Percentiles rank a stretch among this genome's conserved stretches.
Conservation (phyloP, 1,284 basidiomycete species). For the Pseudozyma flocculosa region DNA sequence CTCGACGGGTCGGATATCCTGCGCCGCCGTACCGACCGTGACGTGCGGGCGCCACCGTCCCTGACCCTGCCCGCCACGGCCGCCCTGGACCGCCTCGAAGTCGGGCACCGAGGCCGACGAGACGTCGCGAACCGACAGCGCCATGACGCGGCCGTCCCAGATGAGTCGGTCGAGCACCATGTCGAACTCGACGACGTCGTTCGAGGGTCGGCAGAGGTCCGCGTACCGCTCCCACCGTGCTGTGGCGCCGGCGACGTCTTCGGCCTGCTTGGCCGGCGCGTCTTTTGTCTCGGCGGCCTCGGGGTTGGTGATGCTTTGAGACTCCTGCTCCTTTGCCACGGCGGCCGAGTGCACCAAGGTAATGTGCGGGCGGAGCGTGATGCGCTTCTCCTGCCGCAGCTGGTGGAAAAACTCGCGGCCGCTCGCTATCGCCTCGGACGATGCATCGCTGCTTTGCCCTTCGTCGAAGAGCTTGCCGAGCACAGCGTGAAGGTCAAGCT, state of each 20-base stretch:
- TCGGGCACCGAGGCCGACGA: background rate
- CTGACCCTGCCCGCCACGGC: background rate
- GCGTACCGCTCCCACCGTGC: constrained; percentile 13
- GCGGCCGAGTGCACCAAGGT: constrained; percentile 72
- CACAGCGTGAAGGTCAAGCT: constrained; percentile 16
- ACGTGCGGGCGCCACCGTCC: constrained; percentile 67
- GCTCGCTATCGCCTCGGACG: background rate
- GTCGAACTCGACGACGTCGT: constrained; percentile 67
- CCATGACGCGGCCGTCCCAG: constrained; percentile 80
- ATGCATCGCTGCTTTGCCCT: no score
- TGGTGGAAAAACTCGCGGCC: constrained; percentile 10
- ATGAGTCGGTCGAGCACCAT: constrained; percentile 66
- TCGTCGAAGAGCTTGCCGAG: constrained; percentile 8
- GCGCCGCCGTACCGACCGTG: constrained; percentile 75
- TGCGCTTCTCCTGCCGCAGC: constrained; percentile 60
- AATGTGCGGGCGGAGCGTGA: constrained; percentile 72
- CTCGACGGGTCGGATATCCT: constrained; percentile 70
- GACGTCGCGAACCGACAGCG: constrained; percentile 48
- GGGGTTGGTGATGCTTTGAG: background rate
- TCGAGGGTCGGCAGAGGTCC: constrained; percentile 43
- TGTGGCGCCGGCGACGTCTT: constrained; percentile 55
- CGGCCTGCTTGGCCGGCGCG: constrained; percentile 9
- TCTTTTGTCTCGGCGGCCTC: background rate
- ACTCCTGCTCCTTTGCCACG: background rate
- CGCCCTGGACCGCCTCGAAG: constrained; percentile 3